Base-by-base conservation (phyloP, 805 yeast species). In the Saccharomycopsis guyanensis region DNA sequence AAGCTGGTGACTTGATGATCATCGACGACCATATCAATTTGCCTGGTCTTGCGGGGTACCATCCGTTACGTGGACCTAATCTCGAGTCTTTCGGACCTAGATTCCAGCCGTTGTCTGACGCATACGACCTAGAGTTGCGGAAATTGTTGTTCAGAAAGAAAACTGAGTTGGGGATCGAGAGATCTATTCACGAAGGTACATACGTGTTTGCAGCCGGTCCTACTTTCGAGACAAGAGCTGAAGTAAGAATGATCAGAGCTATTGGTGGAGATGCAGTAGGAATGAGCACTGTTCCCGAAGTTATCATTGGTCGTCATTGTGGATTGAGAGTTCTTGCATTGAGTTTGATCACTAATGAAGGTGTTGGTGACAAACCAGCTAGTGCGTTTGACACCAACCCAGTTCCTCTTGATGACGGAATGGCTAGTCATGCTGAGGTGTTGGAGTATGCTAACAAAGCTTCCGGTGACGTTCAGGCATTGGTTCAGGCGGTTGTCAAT, bases 271-370 rank as follows among this genome's bases (percentile, higher is more conserved):
- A 91, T 63, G 85, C 93, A 0, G 97, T 89, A 2, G 97, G 97
- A 3, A 91, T 91, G 98, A 84, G 95, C 47, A 93, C 97, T 0
- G 97, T 91, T 29, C 97, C 98, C 0, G 98, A 91, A 64, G 95
- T 87, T 2, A 78, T 87, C 51, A 82, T 87, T 16, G 97, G 96
- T 1, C 79, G 95, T 61, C 97, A 93, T 62, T 74, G 80, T 49
- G 95, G 89, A 1, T 64, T 93, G 66, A 73, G 69, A 53, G 95
- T 88, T 3, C 66, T 91, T 52, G 97, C 97, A 0, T 62, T 91
- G 36, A 82, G 93, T 53, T 70, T 93, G 51, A 82, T 91, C 55
- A 91, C 97, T 18, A 91, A 91, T 59, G 80, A 76, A 1, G 88
- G 86, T 32, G 84, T 88, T 4, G 73, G 73, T 22, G 82, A 74